Evolutionary conservation across 2,329 filamentous ascomycete genomes (phyloP).

Genomic region (Penicillium sclerotigenum): DNA sequence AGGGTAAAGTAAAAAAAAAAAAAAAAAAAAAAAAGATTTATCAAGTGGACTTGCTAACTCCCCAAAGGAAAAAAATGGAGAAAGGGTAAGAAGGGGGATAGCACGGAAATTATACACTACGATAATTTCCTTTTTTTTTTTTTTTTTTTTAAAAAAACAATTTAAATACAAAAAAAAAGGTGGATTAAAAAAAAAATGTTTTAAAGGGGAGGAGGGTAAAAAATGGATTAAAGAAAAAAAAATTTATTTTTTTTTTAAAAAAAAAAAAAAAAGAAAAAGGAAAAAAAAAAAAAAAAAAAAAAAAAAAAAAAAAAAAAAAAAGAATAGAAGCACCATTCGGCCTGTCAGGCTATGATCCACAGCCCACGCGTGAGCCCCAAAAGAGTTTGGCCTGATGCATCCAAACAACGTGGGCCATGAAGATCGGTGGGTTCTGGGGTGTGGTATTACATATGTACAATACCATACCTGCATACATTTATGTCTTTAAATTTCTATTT

Average conservation of each 20-base stretch:
- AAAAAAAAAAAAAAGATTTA: constrained; percentile 8
- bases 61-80: constrained; percentile 4
- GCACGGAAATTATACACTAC: constrained; percentile 14
- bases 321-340: constrained; percentile 27
- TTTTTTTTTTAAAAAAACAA: constrained; percentile 6
- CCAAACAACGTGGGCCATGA: constrained; percentile 40
- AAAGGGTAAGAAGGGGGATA: not conserved
- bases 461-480: not conserved
- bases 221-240: constrained; percentile 3
- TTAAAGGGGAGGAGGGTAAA: constrained; percentile 2
- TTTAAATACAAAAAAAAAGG: constrained; percentile 10
- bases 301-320: constrained; percentile 3
- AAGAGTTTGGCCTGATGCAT: constrained; percentile 38
- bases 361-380: constrained; percentile 34
- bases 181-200: not conserved
- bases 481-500: not conserved
- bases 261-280: not conserved
- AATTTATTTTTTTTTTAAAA: not conserved
- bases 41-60: constrained; percentile 6
- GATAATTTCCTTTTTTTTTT: constrained; percentile 8
- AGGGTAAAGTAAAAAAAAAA: constrained; percentile 14
- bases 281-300: constrained; percentile 7
- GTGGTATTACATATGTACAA: constrained; percentile 10
- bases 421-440: constrained; percentile 23
- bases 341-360: constrained; percentile 40